These are phyloP conservation scores for Candida argentea DNA, from an alignment of 805 yeast genomes.

Conservation along the genomic window DNA sequence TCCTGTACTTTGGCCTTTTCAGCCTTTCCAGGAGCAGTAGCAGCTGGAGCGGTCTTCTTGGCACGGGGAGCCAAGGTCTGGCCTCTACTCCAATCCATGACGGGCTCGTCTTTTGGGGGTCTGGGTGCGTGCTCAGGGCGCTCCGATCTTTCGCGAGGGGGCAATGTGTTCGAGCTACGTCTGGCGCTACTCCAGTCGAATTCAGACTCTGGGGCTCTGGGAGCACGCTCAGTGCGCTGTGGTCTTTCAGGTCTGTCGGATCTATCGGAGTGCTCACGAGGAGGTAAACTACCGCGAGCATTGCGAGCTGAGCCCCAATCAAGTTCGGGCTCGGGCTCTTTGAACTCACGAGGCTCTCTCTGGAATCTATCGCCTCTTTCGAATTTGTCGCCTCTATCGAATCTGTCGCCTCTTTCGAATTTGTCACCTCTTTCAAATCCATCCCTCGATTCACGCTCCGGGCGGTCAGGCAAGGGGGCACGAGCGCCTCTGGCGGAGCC, in stretches of 20 bases:
- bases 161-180: conserved; percentile 18
- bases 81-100: conserved; percentile 30
- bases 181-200: conserved; percentile 35
- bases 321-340: conserved; percentile 43
- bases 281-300: conserved; percentile 22
- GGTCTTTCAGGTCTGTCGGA: conserved; percentile 12
- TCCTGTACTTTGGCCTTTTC: conserved; percentile 13
- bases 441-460: conserved; percentile 15
- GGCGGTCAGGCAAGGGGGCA: conserved; percentile 24
- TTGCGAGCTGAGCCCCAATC: conserved; percentile 49
- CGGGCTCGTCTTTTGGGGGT: conserved; percentile 17
- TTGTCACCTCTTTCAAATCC: too few relatives aligned
- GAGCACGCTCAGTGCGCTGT: conserved; percentile 19
- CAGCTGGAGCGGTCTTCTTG: conserved; percentile 1
- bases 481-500: conserved; percentile 31
- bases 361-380: conserved; percentile 13
- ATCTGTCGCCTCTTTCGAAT: conserved; percentile 12
- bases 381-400: conserved; percentile 2
- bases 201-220: conserved; percentile 22
- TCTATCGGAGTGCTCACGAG: conserved; percentile 17
- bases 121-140: conserved; percentile 18
- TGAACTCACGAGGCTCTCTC: conserved; percentile 19
- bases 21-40: conserved; percentile 3
- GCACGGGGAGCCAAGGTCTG: conserved; percentile 17
- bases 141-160: conserved; percentile 26